Percentiles rank a stretch among this genome's conserved stretches.
Conservation (phyloP, 2,329 filamentous ascomycete species). For the Aspergillus niger region DNA sequence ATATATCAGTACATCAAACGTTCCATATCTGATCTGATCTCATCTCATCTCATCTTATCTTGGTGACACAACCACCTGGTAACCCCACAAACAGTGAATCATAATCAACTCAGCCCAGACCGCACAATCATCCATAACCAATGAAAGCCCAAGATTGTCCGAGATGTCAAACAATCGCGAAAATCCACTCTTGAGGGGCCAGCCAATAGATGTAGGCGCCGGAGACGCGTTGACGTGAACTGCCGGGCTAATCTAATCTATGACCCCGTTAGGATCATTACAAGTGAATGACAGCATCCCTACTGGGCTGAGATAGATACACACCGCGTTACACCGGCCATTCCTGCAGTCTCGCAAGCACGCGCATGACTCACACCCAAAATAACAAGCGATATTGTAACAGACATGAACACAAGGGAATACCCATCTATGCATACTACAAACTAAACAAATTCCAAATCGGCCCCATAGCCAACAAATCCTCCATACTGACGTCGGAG, state of each 20-base stretch:
- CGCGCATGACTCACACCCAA: too few species aligned
- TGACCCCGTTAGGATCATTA: neutral
- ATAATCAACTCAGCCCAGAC: neutral
- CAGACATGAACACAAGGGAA: too few species aligned
- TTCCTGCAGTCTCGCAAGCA: too few species aligned
- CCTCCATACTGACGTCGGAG: neutral
- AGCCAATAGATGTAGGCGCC: neutral
- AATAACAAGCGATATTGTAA: too few species aligned
- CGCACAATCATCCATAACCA: neutral
- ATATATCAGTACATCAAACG: too few species aligned
- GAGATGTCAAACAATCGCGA: neutral
- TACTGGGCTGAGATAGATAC: neutral
- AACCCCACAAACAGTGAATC: too few species aligned
- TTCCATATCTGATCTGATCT: too few species aligned
- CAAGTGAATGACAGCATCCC: neutral
- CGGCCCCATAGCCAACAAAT: neutral
- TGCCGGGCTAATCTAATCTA: neutral
- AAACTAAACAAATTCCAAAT: slow-evolving; percentile 2
- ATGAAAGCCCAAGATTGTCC: neutral
- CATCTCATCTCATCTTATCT: too few species aligned
- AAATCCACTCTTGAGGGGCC: neutral
- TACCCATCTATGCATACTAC: neutral
- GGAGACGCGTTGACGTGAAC: neutral
- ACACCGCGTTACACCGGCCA: neutral
- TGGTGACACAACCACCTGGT: too few species aligned